Evolutionary conservation across 352 stramenopile species (phyloP).

Genomic region (Globisporangium orthogonon): DNA sequence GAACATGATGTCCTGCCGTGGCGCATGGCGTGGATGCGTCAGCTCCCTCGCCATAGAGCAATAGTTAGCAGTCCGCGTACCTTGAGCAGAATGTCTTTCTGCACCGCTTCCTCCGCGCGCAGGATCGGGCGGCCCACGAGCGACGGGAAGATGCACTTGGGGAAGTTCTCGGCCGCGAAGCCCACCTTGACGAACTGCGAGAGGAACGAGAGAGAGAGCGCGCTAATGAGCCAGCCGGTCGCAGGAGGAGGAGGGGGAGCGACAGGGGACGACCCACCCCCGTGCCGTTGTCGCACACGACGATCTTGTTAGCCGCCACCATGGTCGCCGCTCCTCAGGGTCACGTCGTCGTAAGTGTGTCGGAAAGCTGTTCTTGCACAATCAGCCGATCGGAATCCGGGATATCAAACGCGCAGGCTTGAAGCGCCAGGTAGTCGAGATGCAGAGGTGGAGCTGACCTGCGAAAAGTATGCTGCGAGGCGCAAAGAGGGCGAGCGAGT

Average conservation of each 20-base stretch:
- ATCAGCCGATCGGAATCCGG: no score
- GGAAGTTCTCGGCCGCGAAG: slow-evolving; percentile 94
- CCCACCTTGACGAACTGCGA: slow-evolving; percentile 89
- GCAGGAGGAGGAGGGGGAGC: neutral
- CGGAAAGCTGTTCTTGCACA: no score
- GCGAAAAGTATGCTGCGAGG: no score
- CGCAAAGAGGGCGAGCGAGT: no score
- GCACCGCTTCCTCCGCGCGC: slow-evolving; percentile 88
- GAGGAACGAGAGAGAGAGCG: neutral
- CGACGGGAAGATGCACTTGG: slow-evolving; percentile 91
- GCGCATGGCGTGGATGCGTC: neutral
- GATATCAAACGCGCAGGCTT: neutral
- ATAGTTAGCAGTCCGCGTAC: slow-evolving; percentile 13
- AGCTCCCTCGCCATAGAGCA: neutral
- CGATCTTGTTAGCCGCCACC: slow-evolving; percentile 84
- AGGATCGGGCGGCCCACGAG: slow-evolving; percentile 93
- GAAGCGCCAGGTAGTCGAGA: neutral
- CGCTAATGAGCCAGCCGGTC: no score
- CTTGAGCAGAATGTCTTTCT: slow-evolving; percentile 83
- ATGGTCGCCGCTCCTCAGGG: slow-evolving; percentile 18
- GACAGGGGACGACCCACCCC: slow-evolving; percentile 37
- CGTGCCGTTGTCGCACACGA: slow-evolving; percentile 87
- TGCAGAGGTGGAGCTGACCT: neutral
- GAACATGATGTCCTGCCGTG: slow-evolving; percentile 90
- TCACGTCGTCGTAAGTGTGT: neutral